A percentile compares a stretch with the other conserved stretches of the same genome.
Conservation (phyloP, 768 basidiomycete genomes). For the Lyophyllum shimeji region DNA sequence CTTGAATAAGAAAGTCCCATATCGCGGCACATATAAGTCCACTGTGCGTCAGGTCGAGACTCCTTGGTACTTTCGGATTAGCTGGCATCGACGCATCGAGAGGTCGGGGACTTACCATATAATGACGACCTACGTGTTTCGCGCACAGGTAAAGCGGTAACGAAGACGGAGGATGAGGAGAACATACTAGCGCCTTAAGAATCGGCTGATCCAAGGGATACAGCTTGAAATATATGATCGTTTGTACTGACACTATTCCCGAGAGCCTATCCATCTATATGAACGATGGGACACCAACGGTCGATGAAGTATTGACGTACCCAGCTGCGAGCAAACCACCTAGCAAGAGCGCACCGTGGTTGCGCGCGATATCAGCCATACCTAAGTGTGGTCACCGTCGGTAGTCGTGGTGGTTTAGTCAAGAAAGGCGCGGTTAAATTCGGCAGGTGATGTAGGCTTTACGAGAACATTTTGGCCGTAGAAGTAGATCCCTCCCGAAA, state of each 20-base stretch:
- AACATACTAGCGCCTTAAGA: slow-evolving; percentile 29
- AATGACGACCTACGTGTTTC: slow-evolving; percentile 24
- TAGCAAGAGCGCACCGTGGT: slow-evolving; percentile 38
- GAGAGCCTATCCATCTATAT: slow-evolving; percentile 21
- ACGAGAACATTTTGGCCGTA: background rate
- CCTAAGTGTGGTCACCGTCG: background rate
- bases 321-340: slow-evolving; percentile 36
- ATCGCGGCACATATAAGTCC: slow-evolving; percentile 22
- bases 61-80: slow-evolving; percentile 13
- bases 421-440: background rate
- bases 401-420: background rate
- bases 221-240: slow-evolving; percentile 32
- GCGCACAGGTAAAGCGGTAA: background rate
- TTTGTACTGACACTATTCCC: slow-evolving; percentile 35
- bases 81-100: background rate
- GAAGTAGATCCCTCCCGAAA: background rate
- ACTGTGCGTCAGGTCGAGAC: slow-evolving; percentile 24
- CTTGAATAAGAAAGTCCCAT: slow-evolving; percentile 25
- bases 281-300: background rate
- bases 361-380: slow-evolving; percentile 30
- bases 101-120: slow-evolving; percentile 26
- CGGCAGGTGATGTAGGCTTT: background rate
- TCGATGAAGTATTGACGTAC: slow-evolving; percentile 18
- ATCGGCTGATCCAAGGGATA: slow-evolving; percentile 26
- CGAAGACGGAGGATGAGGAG: background rate